A percentile compares a stretch with the other conserved stretches of the same genome.
Conservation (phyloP, 2,329 filamentous ascomycete genomes). For the Fusarium albosuccineum region DNA sequence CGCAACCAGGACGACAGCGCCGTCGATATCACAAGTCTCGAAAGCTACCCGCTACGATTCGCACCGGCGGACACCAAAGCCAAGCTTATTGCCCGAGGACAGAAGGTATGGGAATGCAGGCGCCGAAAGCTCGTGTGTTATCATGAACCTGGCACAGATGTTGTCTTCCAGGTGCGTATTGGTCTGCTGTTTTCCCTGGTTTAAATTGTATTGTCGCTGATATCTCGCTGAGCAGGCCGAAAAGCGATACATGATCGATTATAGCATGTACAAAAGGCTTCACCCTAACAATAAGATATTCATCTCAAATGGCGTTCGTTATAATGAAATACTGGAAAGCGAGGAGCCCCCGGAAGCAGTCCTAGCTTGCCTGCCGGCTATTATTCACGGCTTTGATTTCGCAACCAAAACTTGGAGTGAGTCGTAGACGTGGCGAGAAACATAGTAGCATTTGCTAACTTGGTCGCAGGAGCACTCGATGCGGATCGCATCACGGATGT, state of each 20-base stretch:
- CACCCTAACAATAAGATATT: not conserved
- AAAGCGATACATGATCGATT: constrained; percentile 25
- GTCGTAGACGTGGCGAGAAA: not conserved
- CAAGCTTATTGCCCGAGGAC: constrained; percentile 11
- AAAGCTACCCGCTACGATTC: constrained; percentile 5
- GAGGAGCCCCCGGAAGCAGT: not conserved
- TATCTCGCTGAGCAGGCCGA: not conserved
- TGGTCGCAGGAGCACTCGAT: not conserved
- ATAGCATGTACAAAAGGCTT: constrained; percentile 17
- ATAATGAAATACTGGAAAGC: rapidly evolving
- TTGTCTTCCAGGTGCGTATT: constrained; percentile 4
- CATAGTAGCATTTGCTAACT: not conserved
- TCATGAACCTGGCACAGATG: not conserved
- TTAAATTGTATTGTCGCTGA: not conserved
- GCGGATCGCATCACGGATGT: constrained; percentile 19
- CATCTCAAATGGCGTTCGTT: rapidly evolving
- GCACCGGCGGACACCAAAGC: not conserved
- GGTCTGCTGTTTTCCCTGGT: no score
- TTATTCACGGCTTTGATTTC: constrained; percentile 20
- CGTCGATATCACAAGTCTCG: not conserved
- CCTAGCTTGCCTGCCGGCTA: constrained; percentile 2
- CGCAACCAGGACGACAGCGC: not conserved
- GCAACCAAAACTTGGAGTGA: constrained; percentile 22
- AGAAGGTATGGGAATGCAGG: constrained; percentile 10
- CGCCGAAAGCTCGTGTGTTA: constrained; percentile 3